Conservation (phyloP, 768 basidiomycete genomes). For the Chalciporus piperatus region DNA sequence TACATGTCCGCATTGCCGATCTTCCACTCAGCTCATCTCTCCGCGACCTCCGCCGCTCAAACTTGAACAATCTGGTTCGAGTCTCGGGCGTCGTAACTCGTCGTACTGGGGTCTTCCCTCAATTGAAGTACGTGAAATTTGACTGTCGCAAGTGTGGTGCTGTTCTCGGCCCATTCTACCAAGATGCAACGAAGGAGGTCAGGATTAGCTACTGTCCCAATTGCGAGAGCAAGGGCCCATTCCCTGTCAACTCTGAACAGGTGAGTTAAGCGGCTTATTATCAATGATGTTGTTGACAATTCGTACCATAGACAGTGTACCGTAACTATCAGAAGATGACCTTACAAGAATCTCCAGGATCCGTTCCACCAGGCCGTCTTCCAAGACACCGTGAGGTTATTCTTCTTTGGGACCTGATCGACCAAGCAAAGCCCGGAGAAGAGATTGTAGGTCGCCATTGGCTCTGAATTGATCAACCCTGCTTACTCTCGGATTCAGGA, state of each 20-base stretch:
- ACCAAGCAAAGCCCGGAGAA: conserved; percentile 97
- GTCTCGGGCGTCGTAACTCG: conserved; percentile 95
- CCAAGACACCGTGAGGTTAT: conserved; percentile 97
- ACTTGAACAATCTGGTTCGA: conserved; percentile 94
- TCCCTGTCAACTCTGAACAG: conserved; percentile 95
- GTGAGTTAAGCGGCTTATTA: conserved; percentile 38
- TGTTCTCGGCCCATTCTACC: conserved; percentile 96
- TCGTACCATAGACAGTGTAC: conserved; percentile 78
- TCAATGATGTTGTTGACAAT: not conserved
- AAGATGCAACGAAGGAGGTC: conserved; percentile 93
- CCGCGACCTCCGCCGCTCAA: conserved; percentile 87
- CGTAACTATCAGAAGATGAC: conserved; percentile 99
- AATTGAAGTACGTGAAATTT: conserved; percentile 98
- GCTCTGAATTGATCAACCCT: not conserved
- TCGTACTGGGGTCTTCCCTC: conserved; percentile 96
- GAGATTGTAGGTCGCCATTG: conserved; percentile 70
- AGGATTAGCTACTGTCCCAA: conserved; percentile 92
- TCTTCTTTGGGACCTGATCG: conserved; percentile 96
- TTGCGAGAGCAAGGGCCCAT: conserved; percentile 94
- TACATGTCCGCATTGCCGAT: conserved; percentile 95
- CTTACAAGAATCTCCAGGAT: conserved; percentile 95
- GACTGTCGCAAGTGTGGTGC: conserved; percentile 94
- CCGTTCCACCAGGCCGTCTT: conserved; percentile 94
- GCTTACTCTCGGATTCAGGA: conserved; percentile 52
- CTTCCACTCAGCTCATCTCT: conserved; percentile 87